These are phyloP conservation scores for Notholithocarpus densiflorus DNA, from an alignment of 306 rosid genomes.

Conservation along the genomic window DNA sequence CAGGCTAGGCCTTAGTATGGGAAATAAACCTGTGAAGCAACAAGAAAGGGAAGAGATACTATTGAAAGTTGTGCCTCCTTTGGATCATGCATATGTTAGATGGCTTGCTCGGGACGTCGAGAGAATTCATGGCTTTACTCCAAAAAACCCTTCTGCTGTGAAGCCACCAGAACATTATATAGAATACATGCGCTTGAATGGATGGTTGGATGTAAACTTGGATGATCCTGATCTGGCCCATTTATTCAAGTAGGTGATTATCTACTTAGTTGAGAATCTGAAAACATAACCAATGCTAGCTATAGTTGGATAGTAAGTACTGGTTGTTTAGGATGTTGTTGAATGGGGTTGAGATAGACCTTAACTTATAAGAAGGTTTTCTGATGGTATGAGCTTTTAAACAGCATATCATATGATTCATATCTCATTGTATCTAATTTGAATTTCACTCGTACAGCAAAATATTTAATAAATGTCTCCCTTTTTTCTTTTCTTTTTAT, in stretches of 20 bases:
- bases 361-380: no score
- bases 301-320: neutral
- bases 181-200: slow-evolving; percentile 68
- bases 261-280: neutral
- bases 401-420: no score
- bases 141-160: slow-evolving; percentile 41
- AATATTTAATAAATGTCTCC: no score
- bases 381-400: no score
- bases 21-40: slow-evolving; percentile 60
- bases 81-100: slow-evolving; percentile 53
- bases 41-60: slow-evolving; percentile 37
- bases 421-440: no score
- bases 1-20: slow-evolving; percentile 41
- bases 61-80: slow-evolving; percentile 61
- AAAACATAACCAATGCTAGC: neutral
- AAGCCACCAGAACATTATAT: slow-evolving; percentile 67
- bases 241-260: slow-evolving; percentile 45
- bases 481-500: no score
- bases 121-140: slow-evolving; percentile 58
- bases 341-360: neutral
- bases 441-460: no score
- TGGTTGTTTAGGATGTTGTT: neutral
- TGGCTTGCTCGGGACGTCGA: slow-evolving; percentile 62
- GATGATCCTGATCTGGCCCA: slow-evolving; percentile 67
- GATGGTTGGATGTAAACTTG: slow-evolving; percentile 64